Base-by-base conservation (phyloP, 108 stramenopile species). In the Cyclotella choctawhatcheeana region DNA sequence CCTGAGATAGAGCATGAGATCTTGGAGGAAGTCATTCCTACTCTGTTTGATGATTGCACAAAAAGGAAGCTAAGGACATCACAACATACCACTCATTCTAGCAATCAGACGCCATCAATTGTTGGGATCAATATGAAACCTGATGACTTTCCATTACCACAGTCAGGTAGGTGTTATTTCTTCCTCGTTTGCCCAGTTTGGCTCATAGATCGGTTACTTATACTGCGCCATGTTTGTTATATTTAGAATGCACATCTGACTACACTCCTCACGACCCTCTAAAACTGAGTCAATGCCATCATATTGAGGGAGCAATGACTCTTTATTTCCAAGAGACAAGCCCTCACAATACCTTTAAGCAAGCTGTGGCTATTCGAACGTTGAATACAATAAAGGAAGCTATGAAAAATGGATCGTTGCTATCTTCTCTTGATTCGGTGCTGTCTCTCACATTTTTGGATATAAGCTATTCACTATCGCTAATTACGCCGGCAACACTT, bases 391-490 rank as follows among this genome's bases (percentile, higher is more conserved):
- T 79, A 3, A 55, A 65, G 14, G 50, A 71, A 24, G 70, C 64
- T 10, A 79, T 79, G 77, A 51, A 58, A 27, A 59, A 31, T 44
- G 65, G 66, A 10, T 22, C 29, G 2, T 35, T 79, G 33, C 24
- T 12, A 63, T 2, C 44, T 71, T 54, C 70, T 55, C 30, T 31
- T 64, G 5, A 71, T 56, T 31, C 29, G 10, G 14, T 76, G 44
- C 47, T 79, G 47, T 27, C 56, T 5, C 51, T 79, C 34, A 21
- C 44, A 32, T 71, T 79, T 14, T 61, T 71, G 59, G 77, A 79
- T 29, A 59, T 35, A 5, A 79, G 77, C 48, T 79, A 79, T 44
- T n/a, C n/a, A n/a, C n/a, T n/a, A n/a, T n/a, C n/a, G n/a, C n/a
- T n/a, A n/a, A n/a, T n/a, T n/a, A n/a, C n/a, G n/a, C n/a, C n/a